phyloP scores from a whole-genome alignment of 805 yeast species.

The Starmerella ratchasimensis region DNA sequence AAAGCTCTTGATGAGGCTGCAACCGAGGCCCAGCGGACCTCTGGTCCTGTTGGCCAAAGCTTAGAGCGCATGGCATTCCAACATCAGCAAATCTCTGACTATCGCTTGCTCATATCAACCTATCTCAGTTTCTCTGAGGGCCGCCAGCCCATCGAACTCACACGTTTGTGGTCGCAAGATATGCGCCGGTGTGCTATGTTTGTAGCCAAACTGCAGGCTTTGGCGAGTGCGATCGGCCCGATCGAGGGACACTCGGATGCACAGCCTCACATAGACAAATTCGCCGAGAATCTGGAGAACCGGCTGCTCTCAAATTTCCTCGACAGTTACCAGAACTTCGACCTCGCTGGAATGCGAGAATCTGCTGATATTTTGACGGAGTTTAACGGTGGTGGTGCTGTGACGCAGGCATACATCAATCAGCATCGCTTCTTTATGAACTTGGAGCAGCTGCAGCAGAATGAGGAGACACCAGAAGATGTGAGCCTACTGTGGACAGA shows the following conservation, averaged over 20 bases:
- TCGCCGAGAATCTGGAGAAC: slow-evolving; percentile 64
- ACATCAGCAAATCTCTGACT: slow-evolving; percentile 56
- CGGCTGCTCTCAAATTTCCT: slow-evolving; percentile 57
- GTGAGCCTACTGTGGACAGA: slow-evolving; percentile 37
- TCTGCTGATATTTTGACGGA: slow-evolving; percentile 58
- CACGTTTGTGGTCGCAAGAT: slow-evolving; percentile 42
- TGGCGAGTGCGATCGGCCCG: slow-evolving; percentile 47
- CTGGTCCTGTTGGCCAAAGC: slow-evolving; percentile 23
- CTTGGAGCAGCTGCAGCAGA: slow-evolving; percentile 26
- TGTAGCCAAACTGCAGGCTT: slow-evolving; percentile 47
- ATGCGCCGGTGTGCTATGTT: slow-evolving; percentile 54
- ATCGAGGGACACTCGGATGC: slow-evolving; percentile 20
- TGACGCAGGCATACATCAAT: slow-evolving; percentile 67
- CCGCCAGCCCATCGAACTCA: slow-evolving; percentile 41
- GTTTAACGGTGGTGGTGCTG: slow-evolving; percentile 74
- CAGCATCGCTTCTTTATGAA: slow-evolving; percentile 59
- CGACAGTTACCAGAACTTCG: slow-evolving; percentile 55
- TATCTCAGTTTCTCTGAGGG: slow-evolving; percentile 63
- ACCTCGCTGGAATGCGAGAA: slow-evolving; percentile 58
- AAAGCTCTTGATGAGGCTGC: slow-evolving; percentile 26
- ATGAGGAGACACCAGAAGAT: slow-evolving; percentile 20
- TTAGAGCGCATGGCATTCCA: slow-evolving; percentile 38
- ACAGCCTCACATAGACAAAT: slow-evolving; percentile 43
- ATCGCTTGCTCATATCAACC: slow-evolving; percentile 59
- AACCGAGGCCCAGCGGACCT: slow-evolving; percentile 23